A percentile compares a stretch with the other conserved stretches of the same genome.
These are phyloP conservation scores for Camellia lanceoleosa DNA, from an alignment of 148 eudicot species.

Conservation along the genomic window DNA sequence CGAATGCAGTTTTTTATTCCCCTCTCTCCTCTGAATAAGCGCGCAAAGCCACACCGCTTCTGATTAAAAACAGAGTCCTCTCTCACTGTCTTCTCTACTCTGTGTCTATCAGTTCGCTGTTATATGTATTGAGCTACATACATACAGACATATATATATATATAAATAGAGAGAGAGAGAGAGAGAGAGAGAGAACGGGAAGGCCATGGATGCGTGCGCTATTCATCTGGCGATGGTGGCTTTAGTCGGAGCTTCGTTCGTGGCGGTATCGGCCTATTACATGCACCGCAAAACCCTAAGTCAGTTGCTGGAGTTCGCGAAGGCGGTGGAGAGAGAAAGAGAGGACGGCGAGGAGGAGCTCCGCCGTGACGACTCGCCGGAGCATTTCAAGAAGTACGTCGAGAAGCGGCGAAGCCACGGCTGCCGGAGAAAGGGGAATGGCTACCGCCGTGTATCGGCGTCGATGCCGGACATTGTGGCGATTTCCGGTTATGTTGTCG, in stretches of 20 bases:
- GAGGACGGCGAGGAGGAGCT: constrained; percentile 32
- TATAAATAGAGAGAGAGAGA: neutral
- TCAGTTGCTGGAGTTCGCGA: constrained; percentile 87
- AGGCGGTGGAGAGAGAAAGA: constrained; percentile 53
- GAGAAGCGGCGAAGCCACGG: constrained; percentile 31
- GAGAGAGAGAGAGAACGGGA: neutral
- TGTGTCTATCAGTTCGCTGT: too few species aligned
- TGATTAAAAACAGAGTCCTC: too few species aligned
- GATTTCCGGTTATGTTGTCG: constrained; percentile 40
- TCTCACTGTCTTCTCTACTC: too few species aligned
- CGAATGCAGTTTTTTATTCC: too few species aligned
- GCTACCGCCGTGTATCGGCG: constrained; percentile 51
- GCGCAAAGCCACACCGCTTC: too few species aligned
- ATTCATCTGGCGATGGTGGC: constrained; percentile 95
- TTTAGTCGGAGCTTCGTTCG: constrained; percentile 86
- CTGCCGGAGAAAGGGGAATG: constrained; percentile 37
- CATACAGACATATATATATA: too few species aligned
- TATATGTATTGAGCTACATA: neutral
- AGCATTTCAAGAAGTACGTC: constrained; percentile 27
- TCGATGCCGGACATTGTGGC: constrained; percentile 68
- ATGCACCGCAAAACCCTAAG: constrained; percentile 92
- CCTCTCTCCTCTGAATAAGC: too few species aligned
- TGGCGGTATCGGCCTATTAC: constrained; percentile 94
- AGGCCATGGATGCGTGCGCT: constrained; percentile 60
- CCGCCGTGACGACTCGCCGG: constrained; percentile 21